phyloP scores from a whole-genome alignment of 2,329 filamentous ascomycete genomes.

The Fusarium incarnatum region DNA sequence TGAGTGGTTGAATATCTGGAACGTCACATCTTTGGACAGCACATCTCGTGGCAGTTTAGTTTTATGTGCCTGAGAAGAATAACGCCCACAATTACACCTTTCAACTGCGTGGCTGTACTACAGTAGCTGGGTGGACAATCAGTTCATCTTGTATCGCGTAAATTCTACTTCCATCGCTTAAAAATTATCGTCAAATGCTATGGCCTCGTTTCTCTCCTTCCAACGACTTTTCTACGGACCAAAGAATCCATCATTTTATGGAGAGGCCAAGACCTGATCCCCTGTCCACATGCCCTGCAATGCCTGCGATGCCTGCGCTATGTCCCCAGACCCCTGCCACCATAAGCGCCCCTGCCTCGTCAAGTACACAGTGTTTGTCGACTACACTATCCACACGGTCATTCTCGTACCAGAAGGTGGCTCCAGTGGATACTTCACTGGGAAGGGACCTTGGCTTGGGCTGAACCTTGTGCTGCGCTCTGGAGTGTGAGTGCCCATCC shows the following conservation, averaged over 20 bases:
- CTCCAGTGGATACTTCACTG: conserved; percentile 32
- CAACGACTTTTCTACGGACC: conserved; percentile 27
- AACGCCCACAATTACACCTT: not conserved
- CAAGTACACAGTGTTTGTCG: conserved; percentile 36
- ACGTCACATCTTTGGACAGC: not conserved
- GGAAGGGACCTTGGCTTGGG: conserved; percentile 34
- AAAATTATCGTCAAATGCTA: conserved; percentile 17
- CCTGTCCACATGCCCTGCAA: conserved; percentile 20
- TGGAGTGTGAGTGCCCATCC: conserved; percentile 22
- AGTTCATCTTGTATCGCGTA: not conserved
- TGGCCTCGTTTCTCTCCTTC: conserved; percentile 18
- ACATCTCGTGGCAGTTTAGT: conserved; percentile 1
- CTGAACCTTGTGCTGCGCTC: conserved; percentile 29
- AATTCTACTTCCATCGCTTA: conserved; percentile 8
- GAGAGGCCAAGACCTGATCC: conserved; percentile 9
- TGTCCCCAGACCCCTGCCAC: conserved; percentile 17
- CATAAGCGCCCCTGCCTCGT: conserved; percentile 33
- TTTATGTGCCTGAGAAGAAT: not conserved
- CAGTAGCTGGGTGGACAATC: not conserved
- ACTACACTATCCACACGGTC: conserved; percentile 8
- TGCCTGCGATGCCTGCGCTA: conserved; percentile 18
- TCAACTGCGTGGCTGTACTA: too few relatives aligned
- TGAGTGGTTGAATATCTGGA: not conserved
- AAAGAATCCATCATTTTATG: conserved; percentile 24
- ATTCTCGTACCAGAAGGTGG: conserved; percentile 42